Base-by-base conservation (phyloP, 495 filamentous ascomycete species). In the Saxophila tyrrhenica region DNA sequence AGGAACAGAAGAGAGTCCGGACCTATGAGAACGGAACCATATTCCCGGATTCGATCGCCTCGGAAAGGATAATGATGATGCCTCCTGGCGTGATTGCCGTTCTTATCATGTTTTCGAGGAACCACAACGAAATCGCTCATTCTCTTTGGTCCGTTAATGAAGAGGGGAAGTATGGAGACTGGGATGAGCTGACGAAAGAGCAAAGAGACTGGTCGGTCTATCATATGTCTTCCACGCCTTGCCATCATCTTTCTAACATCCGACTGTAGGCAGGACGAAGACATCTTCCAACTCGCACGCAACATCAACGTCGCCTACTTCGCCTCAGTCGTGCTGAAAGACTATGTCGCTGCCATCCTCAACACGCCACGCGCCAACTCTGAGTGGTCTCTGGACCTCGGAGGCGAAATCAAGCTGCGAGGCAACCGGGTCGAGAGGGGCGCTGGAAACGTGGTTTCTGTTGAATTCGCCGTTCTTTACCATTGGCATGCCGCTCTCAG, bases 251-350 rank as follows among this genome's bases (percentile, higher is more conserved):
- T 38, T 25, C 17, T 38, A 8, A 20, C 13, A 16, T 21, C 19
- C 29, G 22, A 21, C 45, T 22, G 29, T 17, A n/a, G 21, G 59
- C 64, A 66, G 50, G 64, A 66, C 39, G 59, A 66, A 25, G 64
- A 66, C 38, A 64, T 66, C 47, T 66, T 66, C 53, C 64, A 66
- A 39, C 51, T 64, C 23, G 42, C 62, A 2, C 61, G 64, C 19
- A 66, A 66, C 47, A 66, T 66, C 59, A 66, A 66, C 48, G 64
- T 66, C 38, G 64, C 61, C 51, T 66, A 62, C 48, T 66, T 66
- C 48, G 64, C 64, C 0, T 57, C 64, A 0, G 59, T 64, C 39
- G 64, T 66, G 2, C 44, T 66, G 45, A 57, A 59, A 51, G 64
- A 66, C 35, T 66, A 66, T 42, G 64, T 66, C 21, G 52, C 64